Evolutionary conservation across 768 basidiomycete genomes (phyloP), one percentile per base, ranked within the genome.

Genomic region (Suillus brevipes): DNA sequence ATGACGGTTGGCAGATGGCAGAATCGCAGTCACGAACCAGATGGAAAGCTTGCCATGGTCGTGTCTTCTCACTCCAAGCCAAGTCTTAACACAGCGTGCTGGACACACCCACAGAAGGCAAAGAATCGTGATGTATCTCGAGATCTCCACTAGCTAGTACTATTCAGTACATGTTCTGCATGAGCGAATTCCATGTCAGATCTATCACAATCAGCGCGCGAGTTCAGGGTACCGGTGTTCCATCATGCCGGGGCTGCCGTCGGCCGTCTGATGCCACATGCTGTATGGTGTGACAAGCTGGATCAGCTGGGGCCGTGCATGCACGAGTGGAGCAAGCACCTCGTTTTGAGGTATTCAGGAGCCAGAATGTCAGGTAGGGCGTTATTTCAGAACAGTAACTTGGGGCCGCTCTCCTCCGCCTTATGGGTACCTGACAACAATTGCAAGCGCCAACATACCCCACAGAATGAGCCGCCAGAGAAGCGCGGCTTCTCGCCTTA

Each of bases 271-370:
- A 16, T 20, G 6, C 34, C 34, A 42, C 40, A 42, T 42, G 6
- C 40, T 42, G 16, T 9, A 45, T n/a, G 47, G 13, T 49, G 47
- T 12, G 23, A 49, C 13, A 25, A 25, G 23, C 13, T 13, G 23
- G 23, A 49, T 23, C 43, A 45, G 74, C 69, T 50, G 78, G 86
- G 68, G 69, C 31, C 31, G 31, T 31, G 31, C 31, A 31, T 31
- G 31, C 31, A 31, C 4, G 31, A 31, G 31, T 80, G 91, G 49
- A 74, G 73, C 37, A 85, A 81, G 65, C 91, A 91, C 0, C 78
- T 95, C 1, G 87, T 95, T 2, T 91, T 95, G 94, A 96, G 93
- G 94, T 0, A 79, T 95, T 67, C 86, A 90, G 69, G 90, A 64
- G 92, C 92, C 4, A 92, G 91, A 13, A 95, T 95, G 93, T 84